Conservation (phyloP, 805 yeast genomes). For the Wickerhamomyces ciferrii region DNA sequence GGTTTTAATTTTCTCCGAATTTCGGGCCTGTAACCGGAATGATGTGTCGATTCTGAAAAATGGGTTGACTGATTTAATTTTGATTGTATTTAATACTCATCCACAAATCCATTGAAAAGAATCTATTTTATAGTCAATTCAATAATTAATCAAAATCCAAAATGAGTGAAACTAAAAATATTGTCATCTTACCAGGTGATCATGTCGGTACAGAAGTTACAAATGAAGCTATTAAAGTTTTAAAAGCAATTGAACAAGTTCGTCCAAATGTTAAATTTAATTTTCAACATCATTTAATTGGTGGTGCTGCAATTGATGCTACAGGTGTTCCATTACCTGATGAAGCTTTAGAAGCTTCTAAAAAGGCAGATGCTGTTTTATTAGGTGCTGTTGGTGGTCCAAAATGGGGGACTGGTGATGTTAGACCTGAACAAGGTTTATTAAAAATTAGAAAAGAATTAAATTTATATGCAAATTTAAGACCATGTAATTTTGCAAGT, state of each 20-base stretch:
- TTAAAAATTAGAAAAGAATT: conserved; percentile 92
- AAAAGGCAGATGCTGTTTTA: conserved; percentile 88
- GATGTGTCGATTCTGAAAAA: neutral
- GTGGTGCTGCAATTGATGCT: conserved; percentile 98
- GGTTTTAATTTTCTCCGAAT: too few species aligned
- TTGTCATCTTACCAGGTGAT: conserved; percentile 93
- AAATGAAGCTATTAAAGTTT: conserved; percentile 87
- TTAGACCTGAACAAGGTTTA: conserved; percentile 97
- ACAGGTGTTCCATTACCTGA: conserved; percentile 90
- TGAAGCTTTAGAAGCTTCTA: conserved; percentile 76
- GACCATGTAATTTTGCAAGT: conserved; percentile 92
- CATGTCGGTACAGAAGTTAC: conserved; percentile 93
- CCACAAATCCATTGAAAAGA: too few species aligned
- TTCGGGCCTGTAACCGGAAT: neutral
- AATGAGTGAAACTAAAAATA: conserved; percentile 41
- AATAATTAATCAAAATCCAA: neutral
- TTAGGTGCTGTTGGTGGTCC: conserved; percentile 99
- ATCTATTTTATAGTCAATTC: too few species aligned
- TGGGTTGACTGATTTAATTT: neutral
- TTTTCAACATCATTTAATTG: conserved; percentile 81
- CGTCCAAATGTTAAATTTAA: conserved; percentile 58
- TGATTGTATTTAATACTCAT: too few species aligned
- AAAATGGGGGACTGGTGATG: conserved; percentile 96
- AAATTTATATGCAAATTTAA: conserved; percentile 89
- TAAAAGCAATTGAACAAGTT: conserved; percentile 66